Evolutionary conservation across 164 flowering plant species (phyloP).

Genomic region (Aristolochia fimbriata): DNA sequence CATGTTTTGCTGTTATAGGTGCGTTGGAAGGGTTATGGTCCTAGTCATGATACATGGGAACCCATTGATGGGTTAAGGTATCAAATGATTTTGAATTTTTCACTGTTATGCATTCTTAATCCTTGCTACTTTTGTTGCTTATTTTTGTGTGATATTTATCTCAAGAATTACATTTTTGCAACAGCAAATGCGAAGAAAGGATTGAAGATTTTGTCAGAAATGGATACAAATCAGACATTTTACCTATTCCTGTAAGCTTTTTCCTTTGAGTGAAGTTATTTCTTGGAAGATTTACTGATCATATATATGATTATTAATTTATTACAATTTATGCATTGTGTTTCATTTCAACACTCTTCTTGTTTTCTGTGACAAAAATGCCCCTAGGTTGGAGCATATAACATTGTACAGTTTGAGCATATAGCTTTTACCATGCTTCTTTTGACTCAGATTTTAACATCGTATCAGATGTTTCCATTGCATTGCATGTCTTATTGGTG

Average conservation of each 20-base stretch:
- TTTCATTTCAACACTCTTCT: too few relatives aligned
- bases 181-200: conserved; percentile 43
- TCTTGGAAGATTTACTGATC: too few relatives aligned
- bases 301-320: too few relatives aligned
- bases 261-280: background rate
- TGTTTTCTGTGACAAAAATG: too few relatives aligned
- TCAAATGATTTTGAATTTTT: background rate
- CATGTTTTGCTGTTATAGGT: conserved; percentile 22
- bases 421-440: too few relatives aligned
- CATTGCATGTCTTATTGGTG: too few relatives aligned
- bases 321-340: too few relatives aligned
- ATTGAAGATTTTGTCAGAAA: conserved; percentile 38
- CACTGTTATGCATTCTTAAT: background rate
- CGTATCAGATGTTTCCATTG: too few relatives aligned
- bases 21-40: conserved; percentile 58
- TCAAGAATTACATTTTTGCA: too few relatives aligned
- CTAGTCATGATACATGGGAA: conserved; percentile 59
- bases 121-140: background rate
- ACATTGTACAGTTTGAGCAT: too few relatives aligned
- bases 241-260: conserved; percentile 66
- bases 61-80: conserved; percentile 52
- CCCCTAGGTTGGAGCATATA: too few relatives aligned
- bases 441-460: too few relatives aligned
- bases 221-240: conserved; percentile 34
- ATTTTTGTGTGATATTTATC: background rate